Conservation (phyloP, 1,284 basidiomycete species). For the Tilletiaria anomala region DNA sequence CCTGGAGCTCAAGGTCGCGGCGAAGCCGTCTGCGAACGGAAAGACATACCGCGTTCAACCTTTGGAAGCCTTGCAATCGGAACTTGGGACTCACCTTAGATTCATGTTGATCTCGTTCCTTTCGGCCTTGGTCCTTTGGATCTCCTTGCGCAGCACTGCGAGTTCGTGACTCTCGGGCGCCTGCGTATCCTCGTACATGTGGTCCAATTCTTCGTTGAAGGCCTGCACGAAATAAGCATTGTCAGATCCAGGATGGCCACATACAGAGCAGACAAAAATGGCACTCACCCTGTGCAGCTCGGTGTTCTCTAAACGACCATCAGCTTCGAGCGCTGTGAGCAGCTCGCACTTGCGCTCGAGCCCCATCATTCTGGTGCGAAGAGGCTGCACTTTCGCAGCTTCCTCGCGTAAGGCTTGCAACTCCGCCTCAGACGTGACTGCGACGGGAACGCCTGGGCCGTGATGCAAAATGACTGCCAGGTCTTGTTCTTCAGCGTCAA, state of each 20-base stretch:
- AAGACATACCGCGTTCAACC: no score
- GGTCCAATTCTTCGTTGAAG: conserved; percentile 37
- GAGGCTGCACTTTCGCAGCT: conserved; percentile 1
- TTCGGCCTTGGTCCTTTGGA: conserved; percentile 17
- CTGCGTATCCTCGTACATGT: conserved; percentile 31
- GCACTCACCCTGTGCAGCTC: conserved; percentile 24
- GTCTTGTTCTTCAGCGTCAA: neutral
- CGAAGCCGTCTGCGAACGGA: no score
- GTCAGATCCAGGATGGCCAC: neutral
- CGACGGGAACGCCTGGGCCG: neutral
- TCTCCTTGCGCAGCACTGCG: conserved; percentile 11
- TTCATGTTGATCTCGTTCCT: conserved; percentile 13
- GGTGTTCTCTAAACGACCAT: conserved; percentile 33
- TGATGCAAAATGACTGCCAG: neutral
- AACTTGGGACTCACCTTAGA: conserved; percentile 10
- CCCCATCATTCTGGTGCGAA: conserved; percentile 14
- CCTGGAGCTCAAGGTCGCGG: no score
- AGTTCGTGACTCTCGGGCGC: conserved; percentile 18
- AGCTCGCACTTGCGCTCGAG: conserved; percentile 22
- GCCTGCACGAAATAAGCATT: conserved; percentile 4
- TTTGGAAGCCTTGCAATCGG: neutral
- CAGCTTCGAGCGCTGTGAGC: conserved; percentile 25
- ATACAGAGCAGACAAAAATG: neutral
- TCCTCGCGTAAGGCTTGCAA: neutral
- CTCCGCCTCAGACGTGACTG: neutral